Evolutionary conservation across 495 filamentous ascomycete genomes (phyloP).

Genomic region (Articulospora tetracladia): DNA sequence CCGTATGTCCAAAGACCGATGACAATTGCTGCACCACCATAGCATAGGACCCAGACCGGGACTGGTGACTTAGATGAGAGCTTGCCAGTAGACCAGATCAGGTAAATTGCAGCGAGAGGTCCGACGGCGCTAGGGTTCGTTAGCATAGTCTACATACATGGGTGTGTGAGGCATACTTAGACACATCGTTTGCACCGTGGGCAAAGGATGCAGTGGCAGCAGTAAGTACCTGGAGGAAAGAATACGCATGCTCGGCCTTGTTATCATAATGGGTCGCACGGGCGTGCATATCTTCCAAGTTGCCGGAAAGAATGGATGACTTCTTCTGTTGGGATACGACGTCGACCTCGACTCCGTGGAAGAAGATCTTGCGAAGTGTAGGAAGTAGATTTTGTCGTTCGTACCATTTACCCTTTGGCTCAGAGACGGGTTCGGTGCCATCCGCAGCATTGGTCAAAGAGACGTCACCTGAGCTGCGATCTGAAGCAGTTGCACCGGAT

Average conservation of each 20-base stretch:
- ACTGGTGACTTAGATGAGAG: constrained; percentile 49
- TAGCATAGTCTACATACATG: neutral
- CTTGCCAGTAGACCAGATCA: constrained; percentile 54
- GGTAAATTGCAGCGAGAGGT: constrained; percentile 64
- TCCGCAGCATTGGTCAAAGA: neutral
- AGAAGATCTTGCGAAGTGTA: constrained; percentile 41
- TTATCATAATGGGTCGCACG: constrained; percentile 67
- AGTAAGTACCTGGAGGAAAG: constrained; percentile 70
- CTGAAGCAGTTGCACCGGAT: neutral
- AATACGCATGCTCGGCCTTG: constrained; percentile 71
- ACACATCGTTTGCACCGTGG: constrained; percentile 57
- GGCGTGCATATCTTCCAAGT: constrained; percentile 54
- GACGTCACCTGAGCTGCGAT: neutral
- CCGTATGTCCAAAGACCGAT: constrained; percentile 69
- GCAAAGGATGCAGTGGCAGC: constrained; percentile 70
- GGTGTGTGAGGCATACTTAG: constrained; percentile 36
- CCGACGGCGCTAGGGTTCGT: constrained; percentile 50
- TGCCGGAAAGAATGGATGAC: constrained; percentile 45
- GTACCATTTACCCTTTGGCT: constrained; percentile 30
- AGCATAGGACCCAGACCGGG: constrained; percentile 32
- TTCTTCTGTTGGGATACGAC: constrained; percentile 45
- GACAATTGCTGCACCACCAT: constrained; percentile 54
- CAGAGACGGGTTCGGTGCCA: no score
- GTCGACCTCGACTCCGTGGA: constrained; percentile 60
- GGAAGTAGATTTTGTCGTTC: constrained; percentile 36